These are phyloP conservation scores for Lepraria neglecta DNA, from an alignment of 495 filamentous ascomycete genomes.

Conservation along the genomic window DNA sequence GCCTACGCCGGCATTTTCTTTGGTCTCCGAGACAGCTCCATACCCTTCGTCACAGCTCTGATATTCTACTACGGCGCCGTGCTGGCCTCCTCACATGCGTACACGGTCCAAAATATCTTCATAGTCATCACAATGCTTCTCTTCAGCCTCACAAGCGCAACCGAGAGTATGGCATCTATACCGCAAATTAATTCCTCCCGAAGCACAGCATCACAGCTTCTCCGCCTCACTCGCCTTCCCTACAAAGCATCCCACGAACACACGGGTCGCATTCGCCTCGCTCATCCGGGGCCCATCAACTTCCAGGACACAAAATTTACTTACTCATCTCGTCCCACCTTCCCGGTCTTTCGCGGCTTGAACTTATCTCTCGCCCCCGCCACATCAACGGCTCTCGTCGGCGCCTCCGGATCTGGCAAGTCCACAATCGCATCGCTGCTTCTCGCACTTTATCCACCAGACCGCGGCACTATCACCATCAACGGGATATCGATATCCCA, in stretches of 20 bases:
- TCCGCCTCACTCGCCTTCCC: constrained; percentile 62
- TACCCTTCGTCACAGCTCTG: constrained; percentile 68
- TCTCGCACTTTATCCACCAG: constrained; percentile 54
- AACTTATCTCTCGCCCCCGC: constrained; percentile 53
- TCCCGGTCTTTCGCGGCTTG: constrained; percentile 51
- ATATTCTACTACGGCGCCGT: constrained; percentile 78
- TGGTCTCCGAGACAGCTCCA: constrained; percentile 64
- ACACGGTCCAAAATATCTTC: constrained; percentile 53
- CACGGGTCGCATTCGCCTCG: constrained; percentile 39
- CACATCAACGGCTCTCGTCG: constrained; percentile 69
- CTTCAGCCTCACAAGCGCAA: constrained; percentile 68
- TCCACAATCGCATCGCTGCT: constrained; percentile 76
- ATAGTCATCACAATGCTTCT: constrained; percentile 76
- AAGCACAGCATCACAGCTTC: constrained; percentile 63
- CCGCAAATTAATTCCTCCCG: constrained; percentile 73
- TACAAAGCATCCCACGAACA: constrained; percentile 57
- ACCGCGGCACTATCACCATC: constrained; percentile 48
- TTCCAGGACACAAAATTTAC: constrained; percentile 57
- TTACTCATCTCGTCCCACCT: constrained; percentile 55
- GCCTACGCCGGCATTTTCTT: constrained; percentile 64
- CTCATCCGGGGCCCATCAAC: constrained; percentile 52
- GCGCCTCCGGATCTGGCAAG: constrained; percentile 81
- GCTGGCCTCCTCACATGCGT: constrained; percentile 46
- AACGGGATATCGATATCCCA: constrained; percentile 46
- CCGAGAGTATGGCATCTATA: constrained; percentile 60